Base-by-base conservation (phyloP, 2,329 filamentous ascomycete genomes). In the Alternaria consortialis region DNA sequence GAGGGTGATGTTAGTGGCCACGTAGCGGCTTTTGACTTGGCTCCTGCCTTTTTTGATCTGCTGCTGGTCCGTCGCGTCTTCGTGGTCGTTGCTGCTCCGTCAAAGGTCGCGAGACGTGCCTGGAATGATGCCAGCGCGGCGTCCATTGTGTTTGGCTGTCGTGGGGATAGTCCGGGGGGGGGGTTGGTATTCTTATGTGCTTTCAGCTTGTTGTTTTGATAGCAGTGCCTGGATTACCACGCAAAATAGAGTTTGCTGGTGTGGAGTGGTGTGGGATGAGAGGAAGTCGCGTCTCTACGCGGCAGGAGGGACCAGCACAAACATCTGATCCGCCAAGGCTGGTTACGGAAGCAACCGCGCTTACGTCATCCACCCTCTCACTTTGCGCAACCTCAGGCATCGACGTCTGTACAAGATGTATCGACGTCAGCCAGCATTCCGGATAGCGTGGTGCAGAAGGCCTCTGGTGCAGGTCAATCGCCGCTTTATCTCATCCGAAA, bases 1-100 rank as follows among this genome's bases (percentile, higher is more conserved):
- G 87, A 83, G 1, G 92, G 87, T 29, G 81, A 84, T 65, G 86
- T 84, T 77, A 97, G 92, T 23, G 94, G 93, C 95, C 95, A 99
- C 77, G 77, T 74, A 77, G 77, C 74, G 7, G 77, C 70, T 42
- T 72, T 75, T 25, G 67, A 54, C 53, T 75, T 76, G 5, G 70
- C 76, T 74, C 68, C 68, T 44, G 70, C 64, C 60, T 90, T 90
- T 62, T 85, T 85, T 69, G 85, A 86, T 50, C 84, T 84, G 60
- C 84, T 87, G 12, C 92, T 95, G 31, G 86, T 84, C 75, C 91
- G 86, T 72, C 92, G 88, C 78, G 92, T 92, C 40, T 85, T 81
- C 37, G 86, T 81, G 12, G 86, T 85, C 56, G 91, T 85, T 3
- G 87, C 80, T 55, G 83, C 83, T 60, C 53, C 57, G 52, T 91